Conservation (phyloP, 192 early-diverging fungal species). For the Glomus cerebriforme region DNA sequence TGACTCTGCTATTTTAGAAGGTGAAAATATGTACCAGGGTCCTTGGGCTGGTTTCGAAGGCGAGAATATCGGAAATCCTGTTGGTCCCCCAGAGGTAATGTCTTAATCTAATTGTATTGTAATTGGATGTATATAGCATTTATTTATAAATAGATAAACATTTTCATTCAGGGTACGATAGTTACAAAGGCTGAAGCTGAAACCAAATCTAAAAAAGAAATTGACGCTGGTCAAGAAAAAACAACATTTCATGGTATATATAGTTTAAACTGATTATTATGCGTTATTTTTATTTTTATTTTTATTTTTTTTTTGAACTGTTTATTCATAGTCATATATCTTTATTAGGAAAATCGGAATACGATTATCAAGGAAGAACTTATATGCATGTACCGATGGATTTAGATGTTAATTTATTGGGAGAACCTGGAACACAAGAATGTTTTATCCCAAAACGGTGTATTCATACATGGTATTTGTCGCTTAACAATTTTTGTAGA, state of each 20-base stretch:
- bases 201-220: conserved; percentile 38
- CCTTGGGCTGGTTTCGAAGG: conserved; percentile 95
- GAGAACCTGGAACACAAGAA: conserved; percentile 71
- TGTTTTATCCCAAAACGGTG: conserved; percentile 86
- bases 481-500: not conserved
- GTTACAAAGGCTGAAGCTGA: conserved; percentile 35
- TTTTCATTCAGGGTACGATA: conserved; percentile 41
- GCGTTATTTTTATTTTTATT: not conserved
- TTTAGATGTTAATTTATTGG: conserved; percentile 72
- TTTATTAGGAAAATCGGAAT: conserved; percentile 57
- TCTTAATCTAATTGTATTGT: conserved; percentile 14
- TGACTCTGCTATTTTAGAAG: conserved; percentile 72
- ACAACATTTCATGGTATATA: conserved; percentile 79
- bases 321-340: not conserved
- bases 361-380: conserved; percentile 92
- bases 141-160: not conserved
- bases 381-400: conserved; percentile 97
- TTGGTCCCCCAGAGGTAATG: conserved; percentile 59
- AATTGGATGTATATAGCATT: not conserved
- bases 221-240: conserved; percentile 65
- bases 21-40: conserved; percentile 77
- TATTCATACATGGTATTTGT: conserved; percentile 78
- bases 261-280: not conserved
- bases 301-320: too few relatives aligned
- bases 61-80: conserved; percentile 65